Evolutionary conservation across 495 filamentous ascomycete genomes (phyloP).

Genomic region (Aspergillus taichungensis): DNA sequence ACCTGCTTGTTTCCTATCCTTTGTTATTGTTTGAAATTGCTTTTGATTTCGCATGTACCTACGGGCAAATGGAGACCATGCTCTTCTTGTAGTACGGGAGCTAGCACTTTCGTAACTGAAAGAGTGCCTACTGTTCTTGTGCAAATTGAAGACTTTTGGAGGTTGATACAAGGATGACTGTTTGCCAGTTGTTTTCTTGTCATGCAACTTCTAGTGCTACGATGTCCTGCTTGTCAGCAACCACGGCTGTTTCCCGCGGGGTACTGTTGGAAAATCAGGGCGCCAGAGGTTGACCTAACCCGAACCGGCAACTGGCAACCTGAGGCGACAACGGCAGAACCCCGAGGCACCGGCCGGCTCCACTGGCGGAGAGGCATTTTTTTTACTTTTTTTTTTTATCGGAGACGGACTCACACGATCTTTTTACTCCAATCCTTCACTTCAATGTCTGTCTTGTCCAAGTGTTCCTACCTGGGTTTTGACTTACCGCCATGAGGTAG

Average conservation of each 20-base stretch:
- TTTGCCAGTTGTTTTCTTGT: slow-evolving; percentile 16
- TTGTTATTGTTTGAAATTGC: slow-evolving; percentile 10
- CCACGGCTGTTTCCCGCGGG: background rate
- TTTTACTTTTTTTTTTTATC: slow-evolving; percentile 12
- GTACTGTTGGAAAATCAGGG: slow-evolving; percentile 3
- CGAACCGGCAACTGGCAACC: slow-evolving; percentile 5
- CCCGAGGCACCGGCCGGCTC: slow-evolving; percentile 12
- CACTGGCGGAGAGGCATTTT: slow-evolving; percentile 17
- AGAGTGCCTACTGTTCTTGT: slow-evolving; percentile 6
- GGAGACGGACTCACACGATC: slow-evolving; percentile 18
- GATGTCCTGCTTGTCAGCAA: background rate
- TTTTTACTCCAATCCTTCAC: slow-evolving; percentile 7
- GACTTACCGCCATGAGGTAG: slow-evolving; percentile 32
- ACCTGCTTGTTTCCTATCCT: slow-evolving; percentile 17
- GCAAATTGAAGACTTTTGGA: slow-evolving; percentile 2
- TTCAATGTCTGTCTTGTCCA: slow-evolving; percentile 13
- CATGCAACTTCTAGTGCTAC: no score
- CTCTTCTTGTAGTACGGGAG: slow-evolving; percentile 25
- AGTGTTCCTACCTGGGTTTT: slow-evolving; percentile 10
- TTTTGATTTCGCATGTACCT: slow-evolving; percentile 14
- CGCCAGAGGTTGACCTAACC: slow-evolving; percentile 5
- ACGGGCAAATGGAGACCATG: slow-evolving; percentile 24
- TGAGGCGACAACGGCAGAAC: slow-evolving; percentile 14
- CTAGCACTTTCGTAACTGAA: slow-evolving; percentile 17
- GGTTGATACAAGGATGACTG: slow-evolving; percentile 1